These are phyloP conservation scores for Pecoramyces ruminantium DNA, from an alignment of 192 early-diverging fungal species.

Conservation along the genomic window DNA sequence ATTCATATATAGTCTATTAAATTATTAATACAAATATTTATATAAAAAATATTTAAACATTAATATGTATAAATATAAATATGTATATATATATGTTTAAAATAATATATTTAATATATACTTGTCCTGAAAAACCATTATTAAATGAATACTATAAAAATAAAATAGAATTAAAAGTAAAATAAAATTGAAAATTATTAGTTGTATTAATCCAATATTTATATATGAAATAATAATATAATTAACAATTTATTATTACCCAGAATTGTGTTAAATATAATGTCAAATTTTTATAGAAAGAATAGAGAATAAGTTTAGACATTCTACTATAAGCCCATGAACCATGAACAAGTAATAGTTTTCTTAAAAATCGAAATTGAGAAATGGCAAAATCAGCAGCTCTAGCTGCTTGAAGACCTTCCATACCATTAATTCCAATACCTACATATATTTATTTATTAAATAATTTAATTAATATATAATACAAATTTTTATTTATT, in stretches of 20 bases:
- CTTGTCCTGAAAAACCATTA: conserved; percentile 85
- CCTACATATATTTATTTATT: conserved; percentile 19
- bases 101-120: background rate
- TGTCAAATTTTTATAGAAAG: conserved; percentile 98
- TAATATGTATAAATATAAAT: too few relatives aligned
- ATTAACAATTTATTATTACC: conserved; percentile 6
- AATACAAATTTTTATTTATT: too few relatives aligned
- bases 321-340: conserved; percentile 92
- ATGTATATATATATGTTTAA: too few relatives aligned
- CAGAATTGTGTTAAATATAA: conserved; percentile 97
- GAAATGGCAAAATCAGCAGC: conserved; percentile 95
- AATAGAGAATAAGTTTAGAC: conserved; percentile 89
- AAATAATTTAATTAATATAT: too few relatives aligned
- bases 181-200: too few relatives aligned
- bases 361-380: conserved; percentile 90
- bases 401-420: conserved; percentile 91
- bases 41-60: too few relatives aligned
- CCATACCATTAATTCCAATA: conserved; percentile 87
- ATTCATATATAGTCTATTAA: conserved; percentile 76
- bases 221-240: too few relatives aligned
- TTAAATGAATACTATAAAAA: conserved; percentile 40
- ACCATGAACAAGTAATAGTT: conserved; percentile 90
- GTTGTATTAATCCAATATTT: too few relatives aligned
- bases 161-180: too few relatives aligned
- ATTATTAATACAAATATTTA: background rate